phyloP scores from a whole-genome alignment of 2,329 filamentous ascomycete species.

The Capronia epimyces region DNA sequence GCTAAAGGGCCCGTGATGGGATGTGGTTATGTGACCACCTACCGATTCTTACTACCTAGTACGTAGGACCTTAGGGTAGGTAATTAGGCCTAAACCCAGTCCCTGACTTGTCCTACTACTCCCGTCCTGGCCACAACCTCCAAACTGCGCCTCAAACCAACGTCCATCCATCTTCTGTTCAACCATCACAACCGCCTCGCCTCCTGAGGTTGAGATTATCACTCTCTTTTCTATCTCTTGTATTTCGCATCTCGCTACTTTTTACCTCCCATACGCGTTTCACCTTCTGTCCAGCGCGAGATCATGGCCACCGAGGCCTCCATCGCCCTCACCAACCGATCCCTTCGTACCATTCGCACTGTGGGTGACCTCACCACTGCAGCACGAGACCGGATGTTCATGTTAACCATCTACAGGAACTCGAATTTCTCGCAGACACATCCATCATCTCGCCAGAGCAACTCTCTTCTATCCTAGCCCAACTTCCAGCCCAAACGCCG shows the following conservation, averaged over 20 bases:
- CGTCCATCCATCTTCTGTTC: slow-evolving; percentile 1
- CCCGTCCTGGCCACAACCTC: not conserved
- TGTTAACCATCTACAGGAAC: slow-evolving; percentile 57
- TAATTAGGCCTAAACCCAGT: too few relatives aligned
- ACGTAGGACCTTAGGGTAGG: too few relatives aligned
- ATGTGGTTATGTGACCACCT: not conserved
- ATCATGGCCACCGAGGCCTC: slow-evolving; percentile 31
- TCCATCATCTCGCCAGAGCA: slow-evolving; percentile 69
- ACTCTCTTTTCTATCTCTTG: slow-evolving; percentile 19
- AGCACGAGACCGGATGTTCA: slow-evolving; percentile 10
- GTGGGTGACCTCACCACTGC: slow-evolving; percentile 45
- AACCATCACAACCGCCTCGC: slow-evolving; percentile 3
- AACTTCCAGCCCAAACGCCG: slow-evolving; percentile 63
- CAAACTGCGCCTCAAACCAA: slow-evolving; percentile 1
- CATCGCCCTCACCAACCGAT: slow-evolving; percentile 68
- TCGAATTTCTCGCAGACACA: slow-evolving; percentile 80
- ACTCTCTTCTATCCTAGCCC: slow-evolving; percentile 66
- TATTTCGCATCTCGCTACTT: slow-evolving; percentile 1
- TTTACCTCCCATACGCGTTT: slow-evolving; percentile 16
- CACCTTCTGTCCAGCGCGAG: slow-evolving; percentile 9
- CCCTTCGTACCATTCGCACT: slow-evolving; percentile 79
- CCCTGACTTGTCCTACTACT: too few relatives aligned
- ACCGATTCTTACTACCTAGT: not conserved
- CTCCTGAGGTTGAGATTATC: slow-evolving; percentile 17
- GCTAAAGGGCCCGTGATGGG: too few relatives aligned